Evolutionary conservation across 768 basidiomycete species (phyloP).

Genomic region (Suillus hirtellus): DNA sequence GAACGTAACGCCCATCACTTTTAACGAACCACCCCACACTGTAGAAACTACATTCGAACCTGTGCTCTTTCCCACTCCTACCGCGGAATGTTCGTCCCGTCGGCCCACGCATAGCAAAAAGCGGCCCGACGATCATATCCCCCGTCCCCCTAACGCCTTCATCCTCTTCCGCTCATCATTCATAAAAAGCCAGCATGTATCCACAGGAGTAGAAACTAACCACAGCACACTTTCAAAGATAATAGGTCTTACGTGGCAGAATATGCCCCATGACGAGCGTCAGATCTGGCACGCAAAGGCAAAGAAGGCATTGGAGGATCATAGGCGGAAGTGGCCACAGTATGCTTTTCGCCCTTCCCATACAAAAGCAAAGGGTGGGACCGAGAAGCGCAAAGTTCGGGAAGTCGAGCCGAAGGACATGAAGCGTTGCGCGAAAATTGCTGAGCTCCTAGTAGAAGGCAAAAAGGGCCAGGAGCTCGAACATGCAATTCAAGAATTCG

Average conservation of each 20-base stretch:
- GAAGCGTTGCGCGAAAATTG: constrained; percentile 67
- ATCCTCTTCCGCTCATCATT: constrained; percentile 85
- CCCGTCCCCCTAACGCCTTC: constrained; percentile 84
- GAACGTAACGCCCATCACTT: constrained; percentile 58
- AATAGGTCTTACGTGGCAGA: constrained; percentile 82
- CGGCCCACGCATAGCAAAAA: constrained; percentile 63
- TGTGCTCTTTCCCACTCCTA: constrained; percentile 58
- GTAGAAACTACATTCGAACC: constrained; percentile 42
- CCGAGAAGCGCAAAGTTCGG: constrained; percentile 35
- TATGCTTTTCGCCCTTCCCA: constrained; percentile 74
- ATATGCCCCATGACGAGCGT: constrained; percentile 71
- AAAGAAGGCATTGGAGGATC: constrained; percentile 69
- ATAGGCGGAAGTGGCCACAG: constrained; percentile 68
- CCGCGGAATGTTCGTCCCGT: constrained; percentile 36
- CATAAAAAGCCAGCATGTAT: constrained; percentile 77
- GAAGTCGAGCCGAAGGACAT: constrained; percentile 52
- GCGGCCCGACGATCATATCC: constrained; percentile 74
- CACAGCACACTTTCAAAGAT: constrained; percentile 85
- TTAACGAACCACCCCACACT: constrained; percentile 46
- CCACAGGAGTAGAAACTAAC: constrained; percentile 76
- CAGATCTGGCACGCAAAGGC: constrained; percentile 79
- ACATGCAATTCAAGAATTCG: constrained; percentile 61
- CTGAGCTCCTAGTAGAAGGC: constrained; percentile 63
- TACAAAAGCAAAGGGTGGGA: constrained; percentile 28
- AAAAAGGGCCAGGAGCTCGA: constrained; percentile 65